Evolutionary conservation across 495 filamentous ascomycete genomes (phyloP), one percentile per base, ranked within the genome.

Genomic region (Trypethelium eluteriae): DNA sequence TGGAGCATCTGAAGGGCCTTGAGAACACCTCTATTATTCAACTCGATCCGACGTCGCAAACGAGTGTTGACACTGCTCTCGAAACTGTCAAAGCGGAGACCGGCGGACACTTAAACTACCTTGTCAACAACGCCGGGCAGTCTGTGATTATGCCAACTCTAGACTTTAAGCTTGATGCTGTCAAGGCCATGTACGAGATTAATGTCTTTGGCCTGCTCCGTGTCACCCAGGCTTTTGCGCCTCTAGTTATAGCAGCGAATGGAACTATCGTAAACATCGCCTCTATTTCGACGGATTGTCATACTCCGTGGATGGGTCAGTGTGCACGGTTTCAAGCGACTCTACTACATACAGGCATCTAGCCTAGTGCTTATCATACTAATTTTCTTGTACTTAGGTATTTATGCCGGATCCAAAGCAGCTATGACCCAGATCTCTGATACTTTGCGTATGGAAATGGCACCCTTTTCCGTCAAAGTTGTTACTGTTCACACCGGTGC

Each of bases 61-160:
- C 53, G 6, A 11, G 18, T 32, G 18, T 59, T 36, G 53, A 11
- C 10, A 32, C 18, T 35, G 53, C 53, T 59, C 7, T 36, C 53
- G 25, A 36, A 9, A 36, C 18, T 7, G 32, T 59, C 18, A 7
- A 34, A 59, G 53, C 11, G 11, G 46, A 62, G 39, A 87, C 84
- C 0, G 79, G 79, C 62, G 84, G 83, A 11, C 81, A 72, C 62
- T 76, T 90, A n/a, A 83, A 88, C 72, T 81, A 83, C 63, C 78
- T 89, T 18, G 80, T 90, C 65, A 90, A 90, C 73, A 89, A 89
- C 71, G 86, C 86, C 18, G 86, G 86, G 36, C 78, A 76, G 56
- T 79, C 75, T 2, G 77, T 81, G 67, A 80, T 81, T 5, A 76
- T 78, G 64, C 85, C 86, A 0, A 77, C 79, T 4, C 75, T 84